Evolutionary conservation across 768 basidiomycete genomes (phyloP).

Genomic region (Serendipita vermifera): DNA sequence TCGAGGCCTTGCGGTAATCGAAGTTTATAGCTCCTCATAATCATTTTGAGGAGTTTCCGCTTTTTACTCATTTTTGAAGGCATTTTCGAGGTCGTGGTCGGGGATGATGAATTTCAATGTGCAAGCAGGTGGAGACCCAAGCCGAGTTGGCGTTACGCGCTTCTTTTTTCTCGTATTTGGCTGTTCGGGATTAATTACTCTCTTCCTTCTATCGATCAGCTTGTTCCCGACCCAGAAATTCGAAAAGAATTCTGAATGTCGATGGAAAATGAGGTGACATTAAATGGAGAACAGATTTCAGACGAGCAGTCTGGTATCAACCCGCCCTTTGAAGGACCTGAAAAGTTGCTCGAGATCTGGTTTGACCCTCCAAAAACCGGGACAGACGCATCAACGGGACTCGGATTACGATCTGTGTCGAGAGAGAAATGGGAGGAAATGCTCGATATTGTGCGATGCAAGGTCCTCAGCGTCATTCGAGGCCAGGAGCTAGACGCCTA

Average conservation of each 20-base stretch:
- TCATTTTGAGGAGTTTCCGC: not conserved
- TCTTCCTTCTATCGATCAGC: too few relatives aligned
- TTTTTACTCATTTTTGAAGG: not conserved
- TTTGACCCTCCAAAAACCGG: constrained; percentile 66
- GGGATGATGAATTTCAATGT: not conserved
- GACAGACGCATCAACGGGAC: constrained; percentile 35
- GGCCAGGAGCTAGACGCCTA: constrained; percentile 92
- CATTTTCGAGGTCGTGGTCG: not conserved
- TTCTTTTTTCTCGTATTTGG: not conserved
- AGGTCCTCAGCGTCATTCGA: constrained; percentile 79
- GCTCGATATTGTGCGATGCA: constrained; percentile 93
- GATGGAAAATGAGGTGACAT: not conserved
- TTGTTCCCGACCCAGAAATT: too few relatives aligned
- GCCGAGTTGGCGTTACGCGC: not conserved
- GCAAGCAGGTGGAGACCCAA: not conserved
- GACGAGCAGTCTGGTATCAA: constrained; percentile 9
- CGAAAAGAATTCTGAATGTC: constrained; percentile 9
- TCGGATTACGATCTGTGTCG: constrained; percentile 66
- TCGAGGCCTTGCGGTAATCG: not conserved
- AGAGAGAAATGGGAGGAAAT: constrained; percentile 86
- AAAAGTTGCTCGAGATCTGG: constrained; percentile 96
- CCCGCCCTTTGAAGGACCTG: constrained; percentile 76
- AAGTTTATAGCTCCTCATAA: constrained; percentile 4
- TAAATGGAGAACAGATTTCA: not conserved
- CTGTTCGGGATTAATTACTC: too few relatives aligned